A percentile compares a stretch with the other conserved stretches of the same genome.
Conservation (phyloP, 805 yeast species). For the Suhomyces vadensis region DNA sequence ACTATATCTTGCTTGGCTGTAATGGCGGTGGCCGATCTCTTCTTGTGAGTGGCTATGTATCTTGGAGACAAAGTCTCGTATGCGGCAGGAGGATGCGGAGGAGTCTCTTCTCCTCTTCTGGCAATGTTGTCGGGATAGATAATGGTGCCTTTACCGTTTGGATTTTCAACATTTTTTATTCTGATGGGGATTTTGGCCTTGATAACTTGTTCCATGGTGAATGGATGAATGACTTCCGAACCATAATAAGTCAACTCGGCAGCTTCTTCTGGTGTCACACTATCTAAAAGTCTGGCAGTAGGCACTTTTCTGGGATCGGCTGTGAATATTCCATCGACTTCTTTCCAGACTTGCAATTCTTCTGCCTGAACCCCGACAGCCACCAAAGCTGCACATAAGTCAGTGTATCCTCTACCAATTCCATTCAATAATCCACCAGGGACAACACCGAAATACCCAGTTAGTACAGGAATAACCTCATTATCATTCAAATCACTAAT, state of each 20-base stretch:
- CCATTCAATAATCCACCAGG: constrained; percentile 93
- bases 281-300: constrained; percentile 76
- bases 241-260: constrained; percentile 98
- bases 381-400: constrained; percentile 92
- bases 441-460: constrained; percentile 94
- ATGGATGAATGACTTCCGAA: constrained; percentile 96
- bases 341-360: constrained; percentile 97
- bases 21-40: constrained; percentile 88
- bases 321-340: constrained; percentile 97
- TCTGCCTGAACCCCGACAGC: constrained; percentile 93
- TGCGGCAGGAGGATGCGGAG: constrained; percentile 92
- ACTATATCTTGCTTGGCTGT: constrained; percentile 92
- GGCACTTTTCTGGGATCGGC: constrained; percentile 98
- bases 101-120: constrained; percentile 83
- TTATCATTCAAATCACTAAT: constrained; percentile 43
- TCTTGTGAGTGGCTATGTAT: constrained; percentile 43
- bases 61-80: constrained; percentile 46
- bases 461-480: constrained; percentile 76
- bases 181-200: constrained; percentile 94
- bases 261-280: constrained; percentile 98
- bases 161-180: constrained; percentile 94
- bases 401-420: constrained; percentile 97
- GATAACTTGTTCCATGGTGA: constrained; percentile 99
- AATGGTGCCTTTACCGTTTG: constrained; percentile 88
- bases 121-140: constrained; percentile 91